Evolutionary conservation across 1,139 yeast genomes (phyloP), one percentile per base, ranked within the genome.

Genomic region (Meyerozyma carpophila): DNA sequence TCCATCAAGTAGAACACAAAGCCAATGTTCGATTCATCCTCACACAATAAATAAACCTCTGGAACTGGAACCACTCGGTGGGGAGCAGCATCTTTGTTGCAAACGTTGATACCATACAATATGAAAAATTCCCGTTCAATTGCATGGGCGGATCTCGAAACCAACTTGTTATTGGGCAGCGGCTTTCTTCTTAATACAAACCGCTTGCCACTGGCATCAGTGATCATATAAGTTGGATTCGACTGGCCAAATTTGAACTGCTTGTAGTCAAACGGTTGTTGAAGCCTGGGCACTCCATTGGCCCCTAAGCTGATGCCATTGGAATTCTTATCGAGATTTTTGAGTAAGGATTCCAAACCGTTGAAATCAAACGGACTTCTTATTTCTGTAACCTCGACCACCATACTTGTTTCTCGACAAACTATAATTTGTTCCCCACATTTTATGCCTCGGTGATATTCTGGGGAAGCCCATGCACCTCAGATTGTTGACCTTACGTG

Each of bases 241-340:
- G 84, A 78, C 57, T 82, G 88, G 11, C 88, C 88, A 59, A 77
- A 80, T 18, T 72, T 70, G 61, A 82, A 82, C 57, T 82, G 87
- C 47, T 73, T 63, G 41, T 79, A 56, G 0, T 55, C 45, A 3
- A 61, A 46, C 20, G 62, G 71, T 34, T 20, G 37, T 34, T 34
- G 4, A 37, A 50, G 43, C 1, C 8, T 9, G 8, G 54, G 54
- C 11, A 46, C 37, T 5, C 27, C 8, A 6, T 36, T 24, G 4
- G 51, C 52, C 4, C 34, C 20, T 4, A 41, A 28, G 24, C 25
- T 40, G 20, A 43, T 43, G 4, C 41, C 14, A 1, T 31, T 32
- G 10, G 27, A 9, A 3, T 18, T 8, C 26, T 10, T 5, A 9
- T 50, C 47, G n/a, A 48, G n/a, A 7, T 29, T 29, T 3, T 24